A percentile compares a stretch with the other conserved stretches of the same genome.
These are phyloP conservation scores for Pythium periplocum DNA, from an alignment of 352 stramenopile species.

Conservation along the genomic window DNA sequence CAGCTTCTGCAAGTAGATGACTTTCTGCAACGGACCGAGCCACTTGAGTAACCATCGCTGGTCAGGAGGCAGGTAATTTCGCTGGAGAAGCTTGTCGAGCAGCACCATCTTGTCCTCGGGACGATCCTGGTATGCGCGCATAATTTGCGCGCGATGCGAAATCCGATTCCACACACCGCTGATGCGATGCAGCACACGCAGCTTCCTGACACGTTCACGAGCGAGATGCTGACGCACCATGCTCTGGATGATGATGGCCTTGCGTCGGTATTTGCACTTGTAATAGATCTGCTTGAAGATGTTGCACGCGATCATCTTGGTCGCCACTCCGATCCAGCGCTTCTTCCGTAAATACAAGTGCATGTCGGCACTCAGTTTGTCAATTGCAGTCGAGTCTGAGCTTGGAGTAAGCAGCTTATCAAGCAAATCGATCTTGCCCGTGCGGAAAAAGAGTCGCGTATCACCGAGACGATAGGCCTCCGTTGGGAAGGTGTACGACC, in stretches of 20 bases:
- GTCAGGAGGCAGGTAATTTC: slow-evolving; percentile 47
- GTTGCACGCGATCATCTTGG: slow-evolving; percentile 69
- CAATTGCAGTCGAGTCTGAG: slow-evolving; percentile 16
- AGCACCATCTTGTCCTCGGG: slow-evolving; percentile 85
- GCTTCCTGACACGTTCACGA: slow-evolving; percentile 56
- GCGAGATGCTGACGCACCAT: slow-evolving; percentile 70
- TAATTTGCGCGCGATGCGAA: slow-evolving; percentile 59
- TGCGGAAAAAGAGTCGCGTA: slow-evolving; percentile 80
- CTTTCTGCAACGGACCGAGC: slow-evolving; percentile 69
- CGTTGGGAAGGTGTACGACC: slow-evolving; percentile 69
- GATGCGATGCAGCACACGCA: slow-evolving; percentile 58
- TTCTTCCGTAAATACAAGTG: slow-evolving; percentile 71
- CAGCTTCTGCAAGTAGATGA: slow-evolving; percentile 83
- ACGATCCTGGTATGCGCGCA: slow-evolving; percentile 67
- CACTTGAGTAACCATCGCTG: slow-evolving; percentile 85
- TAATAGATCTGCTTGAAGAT: slow-evolving; percentile 66
- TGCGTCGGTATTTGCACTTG: slow-evolving; percentile 61
- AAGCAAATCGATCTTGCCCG: slow-evolving; percentile 81
- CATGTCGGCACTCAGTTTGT: slow-evolving; percentile 31
- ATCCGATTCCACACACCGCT: slow-evolving; percentile 60
- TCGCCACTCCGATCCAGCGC: slow-evolving; percentile 66
- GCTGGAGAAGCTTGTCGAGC: slow-evolving; percentile 66
- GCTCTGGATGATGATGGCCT: slow-evolving; percentile 75
- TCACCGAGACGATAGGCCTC: slow-evolving; percentile 75
- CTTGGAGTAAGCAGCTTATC: slow-evolving; percentile 69